phyloP scores from a whole-genome alignment of 805 yeast genomes.

The Lachancea lanzarotensis region DNA sequence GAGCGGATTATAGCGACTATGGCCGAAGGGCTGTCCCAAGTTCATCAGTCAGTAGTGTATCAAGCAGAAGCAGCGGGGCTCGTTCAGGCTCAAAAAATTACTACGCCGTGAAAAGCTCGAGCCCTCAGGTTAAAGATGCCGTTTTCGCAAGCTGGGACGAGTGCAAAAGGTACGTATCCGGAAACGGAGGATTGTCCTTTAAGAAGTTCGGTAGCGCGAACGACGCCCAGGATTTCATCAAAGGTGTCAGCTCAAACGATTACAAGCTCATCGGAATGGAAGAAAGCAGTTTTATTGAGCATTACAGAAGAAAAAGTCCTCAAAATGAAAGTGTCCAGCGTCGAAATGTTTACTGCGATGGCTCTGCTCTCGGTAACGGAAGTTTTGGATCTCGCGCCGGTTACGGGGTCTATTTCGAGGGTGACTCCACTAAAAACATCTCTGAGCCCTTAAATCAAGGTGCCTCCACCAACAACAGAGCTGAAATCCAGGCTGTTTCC shows the following conservation, averaged over 20 bases:
- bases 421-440: constrained; percentile 44
- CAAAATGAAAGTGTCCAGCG: constrained; percentile 4
- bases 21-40: too few species aligned
- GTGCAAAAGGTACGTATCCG: constrained; percentile 27
- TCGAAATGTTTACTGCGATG: constrained; percentile 60
- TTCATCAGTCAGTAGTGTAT: too few species aligned
- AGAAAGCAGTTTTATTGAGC: constrained; percentile 10
- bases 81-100: constrained; percentile 7
- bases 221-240: constrained; percentile 33
- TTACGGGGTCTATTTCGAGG: constrained; percentile 69
- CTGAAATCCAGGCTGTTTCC: constrained; percentile 65
- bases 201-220: constrained; percentile 36
- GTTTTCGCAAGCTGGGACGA: constrained; percentile 31
- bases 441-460: constrained; percentile 44
- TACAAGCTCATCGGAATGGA: constrained; percentile 18
- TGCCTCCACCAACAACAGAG: constrained; percentile 68
- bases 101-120: constrained; percentile 33
- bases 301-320: constrained; percentile 6
- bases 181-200: constrained; percentile 35
- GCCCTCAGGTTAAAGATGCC: constrained; percentile 20
- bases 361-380: constrained; percentile 65
- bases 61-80: background rate
- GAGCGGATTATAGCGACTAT: too few species aligned
- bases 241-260: constrained; percentile 18
- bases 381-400: constrained; percentile 40